These are phyloP conservation scores for Candida chauliodis DNA, from an alignment of 805 yeast species.

Conservation along the genomic window DNA sequence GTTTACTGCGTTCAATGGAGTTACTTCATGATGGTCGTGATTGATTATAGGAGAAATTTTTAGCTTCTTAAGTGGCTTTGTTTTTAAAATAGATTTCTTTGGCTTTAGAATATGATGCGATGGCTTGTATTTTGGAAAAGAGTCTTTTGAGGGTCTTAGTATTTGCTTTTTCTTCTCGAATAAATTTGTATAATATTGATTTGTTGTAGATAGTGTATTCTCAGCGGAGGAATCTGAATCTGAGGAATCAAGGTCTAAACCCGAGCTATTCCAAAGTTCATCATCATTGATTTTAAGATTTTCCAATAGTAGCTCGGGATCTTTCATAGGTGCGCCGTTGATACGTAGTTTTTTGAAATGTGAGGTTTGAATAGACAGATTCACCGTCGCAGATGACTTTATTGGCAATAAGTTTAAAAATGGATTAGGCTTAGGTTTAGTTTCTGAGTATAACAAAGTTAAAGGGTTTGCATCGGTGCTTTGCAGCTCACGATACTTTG, in stretches of 20 bases:
- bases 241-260: conserved; percentile 16
- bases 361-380: conserved; percentile 31
- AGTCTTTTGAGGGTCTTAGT: conserved; percentile 7
- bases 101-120: conserved; percentile 41
- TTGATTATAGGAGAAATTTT: conserved; percentile 1
- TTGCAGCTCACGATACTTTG: conserved; percentile 29
- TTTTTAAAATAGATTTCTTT: conserved; percentile 37
- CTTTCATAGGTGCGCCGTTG: conserved; percentile 35
- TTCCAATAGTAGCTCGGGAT: conserved; percentile 13
- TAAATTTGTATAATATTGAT: conserved; percentile 17
- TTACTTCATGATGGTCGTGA: conserved; percentile 7
- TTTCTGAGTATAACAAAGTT: conserved; percentile 23
- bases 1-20: conserved; percentile 10
- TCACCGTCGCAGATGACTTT: conserved; percentile 38
- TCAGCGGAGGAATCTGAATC: conserved; percentile 14
- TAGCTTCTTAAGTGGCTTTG: conserved; percentile 1
- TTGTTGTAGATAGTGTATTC: conserved; percentile 14
- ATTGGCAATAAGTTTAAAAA: conserved; percentile 16
- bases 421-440: conserved; percentile 15
- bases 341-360: conserved; percentile 43
- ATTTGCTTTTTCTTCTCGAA: conserved; percentile 2
- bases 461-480: conserved; percentile 19
- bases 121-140: conserved; percentile 40
- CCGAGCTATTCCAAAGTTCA: conserved; percentile 23
- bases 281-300: conserved; percentile 15